These are phyloP conservation scores for Arthrobotrys sphaeroides DNA, from an alignment of 2,329 filamentous ascomycete genomes.

Conservation along the genomic window DNA sequence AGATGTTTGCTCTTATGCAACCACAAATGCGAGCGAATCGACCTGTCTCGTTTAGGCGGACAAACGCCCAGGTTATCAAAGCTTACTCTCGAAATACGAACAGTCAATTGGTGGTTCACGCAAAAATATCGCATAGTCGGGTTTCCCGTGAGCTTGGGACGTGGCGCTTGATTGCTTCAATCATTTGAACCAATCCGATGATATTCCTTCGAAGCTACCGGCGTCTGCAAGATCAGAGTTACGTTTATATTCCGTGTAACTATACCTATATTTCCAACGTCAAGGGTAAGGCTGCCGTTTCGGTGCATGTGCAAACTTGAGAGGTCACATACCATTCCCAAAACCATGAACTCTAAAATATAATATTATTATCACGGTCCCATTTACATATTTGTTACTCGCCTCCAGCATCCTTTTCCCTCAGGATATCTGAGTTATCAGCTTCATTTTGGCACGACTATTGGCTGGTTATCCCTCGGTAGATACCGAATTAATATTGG, in stretches of 20 bases:
- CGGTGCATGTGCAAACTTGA: constrained; percentile 7
- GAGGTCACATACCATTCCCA: neutral
- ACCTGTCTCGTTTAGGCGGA: constrained; percentile 12
- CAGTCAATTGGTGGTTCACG: neutral
- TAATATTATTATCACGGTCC: constrained; percentile 1
- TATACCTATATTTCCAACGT: constrained; percentile 16
- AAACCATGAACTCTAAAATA: constrained; percentile 6
- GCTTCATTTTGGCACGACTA: neutral
- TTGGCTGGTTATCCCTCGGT: constrained; percentile 2
- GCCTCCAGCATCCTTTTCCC: neutral
- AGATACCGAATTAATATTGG: constrained; percentile 14
- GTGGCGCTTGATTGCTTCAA: constrained; percentile 13
- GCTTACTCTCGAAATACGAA: neutral
- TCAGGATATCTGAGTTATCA: neutral
- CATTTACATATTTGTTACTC: neutral
- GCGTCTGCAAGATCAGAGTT: constrained; percentile 15
- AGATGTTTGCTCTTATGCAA: constrained; percentile 34
- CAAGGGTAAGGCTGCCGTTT: constrained; percentile 9
- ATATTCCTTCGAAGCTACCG: neutral
- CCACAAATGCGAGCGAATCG: neutral
- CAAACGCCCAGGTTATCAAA: constrained; percentile 5
- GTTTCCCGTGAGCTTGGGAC: neutral
- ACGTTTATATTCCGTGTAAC: constrained; percentile 11
- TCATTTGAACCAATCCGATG: constrained; percentile 6
- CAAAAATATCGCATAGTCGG: constrained; percentile 12